phyloP scores from a whole-genome alignment of 106 monocot genomes.

The Phalaenopsis aphrodite region DNA sequence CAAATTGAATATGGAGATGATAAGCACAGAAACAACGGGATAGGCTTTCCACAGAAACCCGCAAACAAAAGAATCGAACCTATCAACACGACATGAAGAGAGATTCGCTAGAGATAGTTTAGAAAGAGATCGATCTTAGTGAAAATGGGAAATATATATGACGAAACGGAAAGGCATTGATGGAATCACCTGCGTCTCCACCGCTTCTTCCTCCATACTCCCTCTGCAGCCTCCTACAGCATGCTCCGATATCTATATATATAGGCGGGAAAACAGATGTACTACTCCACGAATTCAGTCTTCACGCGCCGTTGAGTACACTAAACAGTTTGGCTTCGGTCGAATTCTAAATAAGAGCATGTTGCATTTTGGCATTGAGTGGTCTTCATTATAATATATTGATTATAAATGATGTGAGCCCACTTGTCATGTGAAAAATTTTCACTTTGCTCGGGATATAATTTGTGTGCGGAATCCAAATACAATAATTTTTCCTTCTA shows the following conservation, averaged over 20 bases:
- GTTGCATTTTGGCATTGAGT: no score
- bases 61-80: not conserved
- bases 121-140: not conserved
- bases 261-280: not conserved
- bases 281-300: no score
- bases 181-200: slow-evolving; percentile 38
- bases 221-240: not conserved
- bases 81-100: not conserved
- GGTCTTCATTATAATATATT: no score
- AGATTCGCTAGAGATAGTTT: not conserved
- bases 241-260: not conserved
- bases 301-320: no score
- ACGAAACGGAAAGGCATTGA: not conserved
- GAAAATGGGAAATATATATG: not conserved
- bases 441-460: no score
- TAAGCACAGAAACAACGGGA: not conserved
- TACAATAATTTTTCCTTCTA: no score
- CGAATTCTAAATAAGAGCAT: no score
- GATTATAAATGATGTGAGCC: no score
- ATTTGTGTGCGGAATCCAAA: no score
- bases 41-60: not conserved
- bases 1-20: not conserved
- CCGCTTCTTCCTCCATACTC: slow-evolving; percentile 15
- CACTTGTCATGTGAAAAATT: no score
- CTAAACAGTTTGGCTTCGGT: no score